Conservation (phyloP, 2,329 filamentous ascomycete species). For the Fusarium kyushuense region DNA sequence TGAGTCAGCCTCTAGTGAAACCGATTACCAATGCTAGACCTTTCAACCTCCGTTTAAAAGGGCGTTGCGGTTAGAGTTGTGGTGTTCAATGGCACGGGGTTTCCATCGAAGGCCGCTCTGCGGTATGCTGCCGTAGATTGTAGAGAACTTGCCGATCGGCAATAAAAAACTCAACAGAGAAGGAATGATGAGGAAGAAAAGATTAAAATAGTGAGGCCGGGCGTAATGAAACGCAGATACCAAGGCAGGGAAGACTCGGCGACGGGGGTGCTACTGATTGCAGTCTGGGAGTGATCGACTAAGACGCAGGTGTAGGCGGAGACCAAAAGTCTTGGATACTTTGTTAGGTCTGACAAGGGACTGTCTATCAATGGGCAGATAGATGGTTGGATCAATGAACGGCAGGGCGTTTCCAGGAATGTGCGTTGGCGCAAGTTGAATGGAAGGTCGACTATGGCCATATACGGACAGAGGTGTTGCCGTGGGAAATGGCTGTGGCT, state of each 20-base stretch:
- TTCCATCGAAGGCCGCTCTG: conserved; percentile 33
- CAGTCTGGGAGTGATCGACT: conserved; percentile 38
- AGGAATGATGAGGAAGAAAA: conserved; percentile 24
- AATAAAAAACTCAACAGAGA: conserved; percentile 11
- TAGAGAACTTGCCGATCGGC: conserved; percentile 12
- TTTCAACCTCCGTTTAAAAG: conserved; percentile 7
- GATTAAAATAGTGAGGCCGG: conserved; percentile 20
- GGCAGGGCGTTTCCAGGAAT: conserved; percentile 31
- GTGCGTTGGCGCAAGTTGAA: conserved; percentile 36
- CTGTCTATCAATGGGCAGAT: conserved; percentile 14
- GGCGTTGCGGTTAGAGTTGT: conserved; percentile 11
- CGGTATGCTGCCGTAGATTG: conserved; percentile 16
- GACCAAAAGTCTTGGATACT: conserved; percentile 31
- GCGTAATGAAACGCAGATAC: conserved; percentile 31
- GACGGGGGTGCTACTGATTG: conserved; percentile 33
- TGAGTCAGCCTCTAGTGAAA: conserved; percentile 20
- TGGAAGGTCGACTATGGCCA: conserved; percentile 20
- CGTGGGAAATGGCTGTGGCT: conserved; percentile 26
- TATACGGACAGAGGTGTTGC: conserved; percentile 24
- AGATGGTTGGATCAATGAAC: conserved; percentile 33
- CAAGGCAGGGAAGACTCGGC: conserved; percentile 27
- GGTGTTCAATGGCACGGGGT: conserved; percentile 36
- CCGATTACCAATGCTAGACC: conserved; percentile 1
- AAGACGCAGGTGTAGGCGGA: conserved; percentile 29
- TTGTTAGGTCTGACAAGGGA: conserved; percentile 28